Conservation (phyloP, 352 stramenopile genomes). For the Globisporangium echinulatum region DNA sequence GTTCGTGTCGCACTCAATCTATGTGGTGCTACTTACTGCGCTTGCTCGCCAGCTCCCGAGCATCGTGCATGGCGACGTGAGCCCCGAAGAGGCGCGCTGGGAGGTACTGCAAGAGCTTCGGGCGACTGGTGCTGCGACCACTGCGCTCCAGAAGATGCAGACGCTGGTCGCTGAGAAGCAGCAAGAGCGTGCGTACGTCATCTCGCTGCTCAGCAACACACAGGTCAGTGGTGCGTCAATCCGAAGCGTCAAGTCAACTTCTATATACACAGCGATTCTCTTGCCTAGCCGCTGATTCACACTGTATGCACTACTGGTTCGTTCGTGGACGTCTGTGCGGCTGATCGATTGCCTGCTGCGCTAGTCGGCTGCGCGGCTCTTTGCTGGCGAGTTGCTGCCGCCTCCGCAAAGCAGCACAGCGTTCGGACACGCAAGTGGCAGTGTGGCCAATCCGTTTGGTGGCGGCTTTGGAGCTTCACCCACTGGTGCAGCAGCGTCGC, state of each 20-base stretch:
- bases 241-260: neutral
- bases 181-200: slow-evolving; percentile 37
- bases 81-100: slow-evolving; percentile 51
- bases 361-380: slow-evolving; percentile 35
- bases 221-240: neutral
- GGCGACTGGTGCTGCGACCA: slow-evolving; percentile 25
- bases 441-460: slow-evolving; percentile 6
- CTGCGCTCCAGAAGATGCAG: slow-evolving; percentile 38
- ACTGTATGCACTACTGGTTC: too few species aligned
- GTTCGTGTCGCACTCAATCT: too few species aligned
- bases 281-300: neutral
- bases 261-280: neutral
- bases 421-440: slow-evolving; percentile 13
- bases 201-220: slow-evolving; percentile 42
- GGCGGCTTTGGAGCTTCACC: slow-evolving; percentile 2
- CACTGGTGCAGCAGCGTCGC: neutral
- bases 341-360: too few species aligned
- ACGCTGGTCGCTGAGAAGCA: slow-evolving; percentile 36
- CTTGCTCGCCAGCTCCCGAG: slow-evolving; percentile 34
- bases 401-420: neutral
- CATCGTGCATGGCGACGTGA: slow-evolving; percentile 52
- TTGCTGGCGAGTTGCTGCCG: slow-evolving; percentile 39
- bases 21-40: too few species aligned
- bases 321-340: neutral
- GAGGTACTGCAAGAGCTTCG: slow-evolving; percentile 61